Conservation (phyloP, 2,329 filamentous ascomycete species). For the Penicillium rolfsii region DNA sequence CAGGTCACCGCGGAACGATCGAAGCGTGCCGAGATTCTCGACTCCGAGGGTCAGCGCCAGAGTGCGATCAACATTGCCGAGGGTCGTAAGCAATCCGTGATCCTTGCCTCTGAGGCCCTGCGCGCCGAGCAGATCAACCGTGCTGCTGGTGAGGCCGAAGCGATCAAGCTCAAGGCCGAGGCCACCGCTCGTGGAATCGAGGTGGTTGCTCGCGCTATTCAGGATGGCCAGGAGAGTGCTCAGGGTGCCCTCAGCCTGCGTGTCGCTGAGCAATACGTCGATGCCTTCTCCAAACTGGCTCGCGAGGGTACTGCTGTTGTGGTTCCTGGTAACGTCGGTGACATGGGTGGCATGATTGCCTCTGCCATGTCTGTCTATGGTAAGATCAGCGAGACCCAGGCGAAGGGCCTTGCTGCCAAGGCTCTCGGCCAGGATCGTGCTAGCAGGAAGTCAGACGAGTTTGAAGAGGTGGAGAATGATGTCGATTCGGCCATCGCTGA, state of each 20-base stretch:
- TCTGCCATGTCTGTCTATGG: conserved; percentile 94
- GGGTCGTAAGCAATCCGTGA: conserved; percentile 94
- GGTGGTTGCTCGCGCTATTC: conserved; percentile 76
- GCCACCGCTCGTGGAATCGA: conserved; percentile 90
- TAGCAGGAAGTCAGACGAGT: conserved; percentile 28
- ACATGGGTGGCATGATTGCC: conserved; percentile 95
- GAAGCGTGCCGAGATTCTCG: conserved; percentile 96
- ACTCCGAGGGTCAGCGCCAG: conserved; percentile 95
- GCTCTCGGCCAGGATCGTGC: conserved; percentile 32
- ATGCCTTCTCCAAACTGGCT: conserved; percentile 87
- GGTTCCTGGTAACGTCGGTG: conserved; percentile 94
- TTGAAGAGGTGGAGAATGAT: conserved; percentile 21
- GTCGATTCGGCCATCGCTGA: conserved; percentile 17
- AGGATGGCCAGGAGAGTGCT: conserved; percentile 71
- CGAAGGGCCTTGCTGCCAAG: conserved; percentile 60
- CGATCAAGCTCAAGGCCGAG: conserved; percentile 80
- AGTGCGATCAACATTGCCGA: conserved; percentile 99
- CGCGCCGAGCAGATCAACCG: conserved; percentile 90
- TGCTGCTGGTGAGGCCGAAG: conserved; percentile 90
- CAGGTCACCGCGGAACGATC: conserved; percentile 96
- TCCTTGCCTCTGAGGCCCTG: conserved; percentile 90
- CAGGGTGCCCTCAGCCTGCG: conserved; percentile 82
- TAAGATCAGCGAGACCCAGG: conserved; percentile 83
- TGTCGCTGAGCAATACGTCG: conserved; percentile 97
- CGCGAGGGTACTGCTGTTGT: conserved; percentile 95